Percentiles rank a stretch among this genome's conserved stretches.
Conservation (phyloP, 148 eudicot genomes). For the Euryodendron excelsum region DNA sequence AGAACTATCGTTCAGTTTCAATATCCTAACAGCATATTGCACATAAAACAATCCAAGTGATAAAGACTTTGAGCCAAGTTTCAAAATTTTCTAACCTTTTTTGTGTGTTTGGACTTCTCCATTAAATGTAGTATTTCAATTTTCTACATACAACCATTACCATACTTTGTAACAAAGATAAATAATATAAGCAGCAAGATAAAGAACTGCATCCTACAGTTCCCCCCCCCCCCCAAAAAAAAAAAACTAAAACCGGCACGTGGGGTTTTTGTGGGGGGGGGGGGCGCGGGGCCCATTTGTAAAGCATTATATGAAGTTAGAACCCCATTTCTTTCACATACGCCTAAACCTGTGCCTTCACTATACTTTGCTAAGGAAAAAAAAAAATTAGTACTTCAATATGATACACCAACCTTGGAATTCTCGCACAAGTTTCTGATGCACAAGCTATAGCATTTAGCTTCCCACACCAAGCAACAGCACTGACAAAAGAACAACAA, state of each 20-base stretch:
- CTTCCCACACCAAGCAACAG: conserved; percentile 99
- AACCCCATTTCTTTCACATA: neutral
- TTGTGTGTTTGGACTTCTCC: neutral
- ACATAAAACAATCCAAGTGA: neutral
- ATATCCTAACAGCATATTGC: neutral
- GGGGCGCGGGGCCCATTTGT: too few relatives aligned
- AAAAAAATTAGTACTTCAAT: neutral
- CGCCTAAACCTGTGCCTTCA: neutral
- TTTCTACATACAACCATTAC: neutral
- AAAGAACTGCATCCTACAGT: neutral
- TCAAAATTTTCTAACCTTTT: neutral
- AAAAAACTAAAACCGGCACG: too few relatives aligned
- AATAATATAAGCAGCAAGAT: neutral
- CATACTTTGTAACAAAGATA: neutral
- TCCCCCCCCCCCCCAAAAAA: too few relatives aligned
- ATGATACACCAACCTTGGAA: conserved; percentile 69
- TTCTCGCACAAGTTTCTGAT: conserved; percentile 98
- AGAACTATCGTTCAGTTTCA: neutral
- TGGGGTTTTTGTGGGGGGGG: too few relatives aligned
- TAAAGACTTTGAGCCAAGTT: neutral
- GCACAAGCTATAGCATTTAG: conserved; percentile 96
- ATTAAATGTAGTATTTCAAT: neutral
- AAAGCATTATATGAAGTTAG: neutral
- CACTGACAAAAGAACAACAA: conserved; percentile 40
- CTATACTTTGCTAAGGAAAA: neutral